These are phyloP conservation scores for Sphaerostilbella broomeana DNA, from an alignment of 2,329 filamentous ascomycete genomes.

Conservation along the genomic window DNA sequence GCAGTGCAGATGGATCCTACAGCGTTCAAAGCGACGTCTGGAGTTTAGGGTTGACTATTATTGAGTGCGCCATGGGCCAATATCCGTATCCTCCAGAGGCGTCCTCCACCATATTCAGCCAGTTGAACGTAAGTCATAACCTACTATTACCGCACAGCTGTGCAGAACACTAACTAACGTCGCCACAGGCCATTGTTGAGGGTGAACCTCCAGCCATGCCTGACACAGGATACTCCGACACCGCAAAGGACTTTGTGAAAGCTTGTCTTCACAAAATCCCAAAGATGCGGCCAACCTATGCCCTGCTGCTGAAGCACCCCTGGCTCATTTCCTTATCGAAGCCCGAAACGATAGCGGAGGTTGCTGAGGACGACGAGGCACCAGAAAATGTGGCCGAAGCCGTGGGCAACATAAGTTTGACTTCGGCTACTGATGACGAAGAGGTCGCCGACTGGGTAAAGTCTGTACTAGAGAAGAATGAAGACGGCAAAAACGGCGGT, in stretches of 20 bases:
- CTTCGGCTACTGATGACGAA: conserved; percentile 50
- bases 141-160: neutral
- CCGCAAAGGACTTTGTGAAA: conserved; percentile 78
- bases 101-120: conserved; percentile 96
- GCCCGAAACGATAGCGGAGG: conserved; percentile 66
- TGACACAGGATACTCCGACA: conserved; percentile 66
- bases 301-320: conserved; percentile 78
- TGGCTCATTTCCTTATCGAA: conserved; percentile 76
- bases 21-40: conserved; percentile 98
- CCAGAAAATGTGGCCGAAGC: conserved; percentile 38
- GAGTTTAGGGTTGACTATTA: conserved; percentile 89
- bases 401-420: conserved; percentile 38
- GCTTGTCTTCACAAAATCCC: conserved; percentile 91
- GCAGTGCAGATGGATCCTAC: conserved; percentile 74
- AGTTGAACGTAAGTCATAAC: conserved; percentile 71
- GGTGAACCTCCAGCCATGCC: conserved; percentile 91
- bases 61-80: conserved; percentile 88
- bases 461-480: conserved; percentile 53
- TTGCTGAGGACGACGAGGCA: conserved; percentile 56
- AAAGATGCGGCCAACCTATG: conserved; percentile 86
- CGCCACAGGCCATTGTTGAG: conserved; percentile 81
- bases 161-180: conserved; percentile 11
- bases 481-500: conserved; percentile 44
- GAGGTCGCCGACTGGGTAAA: conserved; percentile 87
- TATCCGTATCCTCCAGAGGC: conserved; percentile 98